Conservation (phyloP, 352 stramenopile species). For the Phytophthora hibernalis region DNA sequence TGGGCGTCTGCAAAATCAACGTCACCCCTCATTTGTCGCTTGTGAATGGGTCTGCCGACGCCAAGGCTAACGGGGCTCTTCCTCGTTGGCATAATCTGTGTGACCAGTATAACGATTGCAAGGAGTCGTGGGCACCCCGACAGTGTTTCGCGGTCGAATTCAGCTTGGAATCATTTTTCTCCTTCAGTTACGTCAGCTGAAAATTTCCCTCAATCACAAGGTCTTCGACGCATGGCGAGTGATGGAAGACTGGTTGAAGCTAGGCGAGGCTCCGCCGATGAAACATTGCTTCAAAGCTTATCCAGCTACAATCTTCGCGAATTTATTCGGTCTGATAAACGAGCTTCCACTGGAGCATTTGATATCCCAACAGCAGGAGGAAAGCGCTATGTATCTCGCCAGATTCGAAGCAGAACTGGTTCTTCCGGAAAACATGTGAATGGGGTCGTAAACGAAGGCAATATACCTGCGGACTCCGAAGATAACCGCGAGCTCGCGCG, state of each 20-base stretch:
- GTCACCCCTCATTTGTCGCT: conserved; percentile 84
- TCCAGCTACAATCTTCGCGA: conserved; percentile 69
- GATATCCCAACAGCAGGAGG: conserved; percentile 27
- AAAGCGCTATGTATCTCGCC: conserved; percentile 42
- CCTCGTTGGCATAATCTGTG: conserved; percentile 88
- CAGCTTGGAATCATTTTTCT: conserved; percentile 83
- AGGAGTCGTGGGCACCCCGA: conserved; percentile 87
- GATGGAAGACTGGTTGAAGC: conserved; percentile 36
- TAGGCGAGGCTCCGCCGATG: conserved; percentile 45
- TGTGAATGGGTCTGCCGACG: conserved; percentile 80
- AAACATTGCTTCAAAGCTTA: conserved; percentile 60
- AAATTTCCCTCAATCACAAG: conserved; percentile 58
- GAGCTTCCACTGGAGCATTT: conserved; percentile 28
- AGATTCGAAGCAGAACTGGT: conserved; percentile 33
- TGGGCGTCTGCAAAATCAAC: conserved; percentile 89
- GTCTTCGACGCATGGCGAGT: conserved; percentile 47
- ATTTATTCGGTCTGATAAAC: conserved; percentile 56
- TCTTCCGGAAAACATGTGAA: conserved; percentile 27
- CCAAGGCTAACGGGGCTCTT: conserved; percentile 81
- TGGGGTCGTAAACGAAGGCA: conserved; percentile 12
- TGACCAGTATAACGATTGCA: conserved; percentile 89
- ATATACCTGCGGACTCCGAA: conserved; percentile 25
- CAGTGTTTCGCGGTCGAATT: conserved; percentile 80
- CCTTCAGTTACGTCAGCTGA: conserved; percentile 65
- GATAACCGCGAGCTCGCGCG: conserved; percentile 42